Percentiles rank a stretch among this genome's conserved stretches.
Conservation (phyloP, 164 flowering plant species). For the Litsea cubeba region DNA sequence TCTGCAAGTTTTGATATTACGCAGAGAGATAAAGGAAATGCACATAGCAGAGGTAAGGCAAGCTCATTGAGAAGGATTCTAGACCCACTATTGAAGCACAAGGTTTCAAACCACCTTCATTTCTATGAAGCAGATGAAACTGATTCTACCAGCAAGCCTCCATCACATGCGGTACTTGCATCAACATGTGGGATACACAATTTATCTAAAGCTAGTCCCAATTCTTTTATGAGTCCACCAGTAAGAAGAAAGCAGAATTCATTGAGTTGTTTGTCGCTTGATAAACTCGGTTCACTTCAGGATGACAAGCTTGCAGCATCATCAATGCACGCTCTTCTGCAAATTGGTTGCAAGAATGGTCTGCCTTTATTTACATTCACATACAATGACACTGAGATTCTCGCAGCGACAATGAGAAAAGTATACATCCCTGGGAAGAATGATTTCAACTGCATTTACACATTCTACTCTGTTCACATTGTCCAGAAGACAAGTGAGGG, state of each 20-base stretch:
- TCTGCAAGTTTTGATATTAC: slow-evolving; percentile 26
- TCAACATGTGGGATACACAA: slow-evolving; percentile 2
- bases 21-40: slow-evolving; percentile 23
- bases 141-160: slow-evolving; percentile 5
- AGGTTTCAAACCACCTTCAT: slow-evolving; percentile 19
- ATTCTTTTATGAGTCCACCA: slow-evolving; percentile 2
- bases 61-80: slow-evolving; percentile 81
- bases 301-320: slow-evolving; percentile 21
- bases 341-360: slow-evolving; percentile 44
- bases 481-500: slow-evolving; percentile 50
- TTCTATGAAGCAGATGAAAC: neutral
- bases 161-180: neutral
- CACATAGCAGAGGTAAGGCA: slow-evolving; percentile 41
- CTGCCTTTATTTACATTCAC: slow-evolving; percentile 57
- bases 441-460: slow-evolving; percentile 30
- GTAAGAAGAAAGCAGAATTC: slow-evolving; percentile 24
- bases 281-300: slow-evolving; percentile 15
- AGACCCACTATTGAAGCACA: slow-evolving; percentile 61
- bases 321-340: slow-evolving; percentile 49
- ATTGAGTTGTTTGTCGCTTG: slow-evolving; percentile 7
- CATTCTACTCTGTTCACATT: slow-evolving; percentile 56
- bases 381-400: slow-evolving; percentile 38
- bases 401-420: slow-evolving; percentile 48
- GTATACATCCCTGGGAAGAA: slow-evolving; percentile 29
- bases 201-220: neutral